Percentiles rank a stretch among this genome's conserved stretches.
These are phyloP conservation scores for Yamadazyma conglobata DNA, from an alignment of 1,139 yeast genomes.

Conservation along the genomic window DNA sequence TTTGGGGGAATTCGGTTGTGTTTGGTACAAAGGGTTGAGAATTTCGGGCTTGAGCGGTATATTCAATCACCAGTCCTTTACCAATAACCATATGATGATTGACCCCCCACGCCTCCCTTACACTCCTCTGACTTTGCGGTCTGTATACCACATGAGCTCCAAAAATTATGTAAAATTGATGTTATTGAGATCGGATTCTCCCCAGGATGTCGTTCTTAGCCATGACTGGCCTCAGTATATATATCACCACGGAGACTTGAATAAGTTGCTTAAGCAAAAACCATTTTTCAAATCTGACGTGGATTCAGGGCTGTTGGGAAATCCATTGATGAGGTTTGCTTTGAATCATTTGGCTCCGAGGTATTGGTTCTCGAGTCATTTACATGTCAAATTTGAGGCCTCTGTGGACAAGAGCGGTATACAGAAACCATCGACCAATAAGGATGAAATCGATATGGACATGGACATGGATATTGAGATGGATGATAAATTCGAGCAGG, in stretches of 20 bases:
- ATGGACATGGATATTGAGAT: conserved; percentile 18
- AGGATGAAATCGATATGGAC: conserved; percentile 22
- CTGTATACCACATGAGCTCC: conserved; percentile 74
- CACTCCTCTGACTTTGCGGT: conserved; percentile 40
- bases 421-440: conserved; percentile 16
- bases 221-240: conserved; percentile 97
- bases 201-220: conserved; percentile 54
- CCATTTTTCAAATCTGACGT: conserved; percentile 70
- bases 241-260: conserved; percentile 58
- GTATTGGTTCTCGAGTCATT: conserved; percentile 86
- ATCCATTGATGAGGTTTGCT: conserved; percentile 62
- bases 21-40: conserved; percentile 70
- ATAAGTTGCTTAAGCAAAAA: conserved; percentile 49
- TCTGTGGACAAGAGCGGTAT: conserved; percentile 16
- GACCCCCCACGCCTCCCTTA: conserved; percentile 50
- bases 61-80: conserved; percentile 46
- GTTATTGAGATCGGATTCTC: conserved; percentile 19
- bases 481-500: conserved; percentile 14
- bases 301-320: conserved; percentile 60
- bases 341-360: conserved; percentile 55
- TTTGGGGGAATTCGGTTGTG: conserved; percentile 72
- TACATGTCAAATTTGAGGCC: conserved; percentile 77
- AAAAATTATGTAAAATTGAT: conserved; percentile 58
- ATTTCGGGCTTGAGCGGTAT: conserved; percentile 88
- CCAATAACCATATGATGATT: conserved; percentile 10